A percentile compares a stretch with the other conserved stretches of the same genome.
phyloP scores from a whole-genome alignment of 169 alveolate genomes.

The Babesia ovis region DNA sequence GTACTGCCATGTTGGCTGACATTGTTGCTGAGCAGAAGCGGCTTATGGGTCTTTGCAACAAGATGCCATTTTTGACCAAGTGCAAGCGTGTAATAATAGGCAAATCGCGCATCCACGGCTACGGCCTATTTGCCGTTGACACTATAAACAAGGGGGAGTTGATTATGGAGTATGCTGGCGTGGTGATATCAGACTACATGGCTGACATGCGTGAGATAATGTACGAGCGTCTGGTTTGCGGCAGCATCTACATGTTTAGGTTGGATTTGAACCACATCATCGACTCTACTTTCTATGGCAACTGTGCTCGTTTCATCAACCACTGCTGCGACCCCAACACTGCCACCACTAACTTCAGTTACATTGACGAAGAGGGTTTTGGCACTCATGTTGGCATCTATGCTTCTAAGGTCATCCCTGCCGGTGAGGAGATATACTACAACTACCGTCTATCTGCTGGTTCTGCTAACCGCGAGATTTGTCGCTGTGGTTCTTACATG shows the following conservation, averaged over 20 bases:
- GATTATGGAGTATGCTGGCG: conserved; percentile 66
- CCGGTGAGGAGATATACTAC: conserved; percentile 63
- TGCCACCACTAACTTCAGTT: conserved; percentile 28
- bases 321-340: conserved; percentile 90
- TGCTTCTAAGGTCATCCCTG: conserved; percentile 72
- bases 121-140: conserved; percentile 62
- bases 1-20: conserved; percentile 39
- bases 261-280: conserved; percentile 90
- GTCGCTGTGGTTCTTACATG: conserved; percentile 43
- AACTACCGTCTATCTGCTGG: conserved; percentile 45
- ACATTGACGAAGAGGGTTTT: conserved; percentile 66
- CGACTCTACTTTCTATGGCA: conserved; percentile 96
- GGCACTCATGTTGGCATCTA: conserved; percentile 77
- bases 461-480: conserved; percentile 34
- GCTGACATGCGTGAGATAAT: conserved; percentile 45
- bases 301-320: conserved; percentile 93
- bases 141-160: conserved; percentile 57
- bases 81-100: conserved; percentile 47
- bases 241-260: conserved; percentile 84
- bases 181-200: conserved; percentile 50
- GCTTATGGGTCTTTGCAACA: conserved; percentile 4
- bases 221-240: conserved; percentile 41
- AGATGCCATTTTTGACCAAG: conserved; percentile 33
- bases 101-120: conserved; percentile 53
- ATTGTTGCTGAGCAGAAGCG: conserved; percentile 16